Base-by-base conservation (phyloP, 2,329 filamentous ascomycete genomes). In the Neopestalotiopsis clavispora region DNA sequence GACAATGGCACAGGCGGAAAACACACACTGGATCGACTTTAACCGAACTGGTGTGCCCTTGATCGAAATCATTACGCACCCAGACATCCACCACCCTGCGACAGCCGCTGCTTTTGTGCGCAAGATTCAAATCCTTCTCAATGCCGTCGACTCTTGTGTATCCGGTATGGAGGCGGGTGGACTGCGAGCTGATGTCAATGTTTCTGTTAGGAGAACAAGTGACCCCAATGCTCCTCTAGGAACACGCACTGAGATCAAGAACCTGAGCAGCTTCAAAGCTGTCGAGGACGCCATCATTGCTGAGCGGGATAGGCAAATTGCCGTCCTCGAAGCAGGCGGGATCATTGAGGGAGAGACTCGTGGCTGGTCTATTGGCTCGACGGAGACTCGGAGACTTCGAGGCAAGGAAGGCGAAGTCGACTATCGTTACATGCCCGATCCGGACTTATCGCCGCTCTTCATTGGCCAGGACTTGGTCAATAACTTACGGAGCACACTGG, bases 351-450 rank as follows among this genome's bases (percentile, higher is more conserved):
- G 95, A 59, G 96, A 99, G 82, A 99, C 96, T 7, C 88, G 96
- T 68, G 95, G 96, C 5, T 99, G 95, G 94, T 92, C 94, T 1
- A 87, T 97, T 30, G 94, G 94, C 2, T 91, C 90, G 71, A 94
- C 89, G 4, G 91, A 94, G 78, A 98, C 96, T 3, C 90, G 89
- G 69, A 88, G 92, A 56, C 83, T 99, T 58, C 89, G 96, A 75
- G 94, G 94, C 32, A 99, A 99, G 79, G 96, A 98, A 79, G 96
- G 96, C 62, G 95, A 97, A 77, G 94, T 98, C 5, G 96, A 99
- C 80, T 99, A 99, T 80, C 88, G 96, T 57, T 99, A 99, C 78
- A 98, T 99, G 95, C 95, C 96, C 0, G 96, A 99, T 78, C 94
- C 96, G 4, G 96, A 99, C 77, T 85, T 99, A 14, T 87, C 89